These are phyloP conservation scores for Microthlaspi erraticum DNA, from an alignment of 345 rosid species.

Conservation along the genomic window DNA sequence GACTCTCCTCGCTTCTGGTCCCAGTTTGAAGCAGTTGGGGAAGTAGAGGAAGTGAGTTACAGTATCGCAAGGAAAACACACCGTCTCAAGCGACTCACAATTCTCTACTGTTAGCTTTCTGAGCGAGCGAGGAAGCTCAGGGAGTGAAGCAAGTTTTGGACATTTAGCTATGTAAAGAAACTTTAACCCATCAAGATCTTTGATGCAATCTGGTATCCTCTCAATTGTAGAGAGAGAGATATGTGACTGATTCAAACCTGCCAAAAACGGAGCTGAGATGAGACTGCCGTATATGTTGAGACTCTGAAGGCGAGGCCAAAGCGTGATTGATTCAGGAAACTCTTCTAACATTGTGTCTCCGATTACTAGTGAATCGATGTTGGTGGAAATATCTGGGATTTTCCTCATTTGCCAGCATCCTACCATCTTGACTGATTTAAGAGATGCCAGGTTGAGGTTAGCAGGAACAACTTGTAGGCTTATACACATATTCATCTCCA, in stretches of 20 bases:
- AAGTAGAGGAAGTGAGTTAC: background rate
- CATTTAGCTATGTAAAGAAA: conserved; percentile 2
- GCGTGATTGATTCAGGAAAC: background rate
- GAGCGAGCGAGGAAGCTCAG: conserved; percentile 28
- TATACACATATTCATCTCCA: conserved; percentile 13
- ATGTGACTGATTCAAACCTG: background rate
- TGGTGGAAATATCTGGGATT: conserved; percentile 15
- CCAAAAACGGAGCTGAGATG: background rate
- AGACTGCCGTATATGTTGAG: background rate
- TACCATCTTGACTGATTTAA: background rate
- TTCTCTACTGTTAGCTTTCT: background rate
- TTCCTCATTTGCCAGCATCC: conserved; percentile 34
- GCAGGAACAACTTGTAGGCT: conserved; percentile 15
- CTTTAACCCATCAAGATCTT: background rate
- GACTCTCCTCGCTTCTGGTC: conserved; percentile 2
- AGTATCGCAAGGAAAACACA: background rate
- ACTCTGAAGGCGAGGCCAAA: background rate
- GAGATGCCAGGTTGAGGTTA: conserved; percentile 22
- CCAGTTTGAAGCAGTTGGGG: conserved; percentile 14
- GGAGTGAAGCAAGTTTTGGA: conserved; percentile 23
- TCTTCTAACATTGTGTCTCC: conserved; percentile 7
- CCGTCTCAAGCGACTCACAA: conserved; percentile 30
- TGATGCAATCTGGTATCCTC: conserved; percentile 8
- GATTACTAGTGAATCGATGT: conserved; percentile 3
- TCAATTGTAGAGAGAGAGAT: background rate